A percentile compares a stretch with the other conserved stretches of the same genome.
phyloP scores from a whole-genome alignment of 768 basidiomycete species.

The Aureoboletus auriporus region DNA sequence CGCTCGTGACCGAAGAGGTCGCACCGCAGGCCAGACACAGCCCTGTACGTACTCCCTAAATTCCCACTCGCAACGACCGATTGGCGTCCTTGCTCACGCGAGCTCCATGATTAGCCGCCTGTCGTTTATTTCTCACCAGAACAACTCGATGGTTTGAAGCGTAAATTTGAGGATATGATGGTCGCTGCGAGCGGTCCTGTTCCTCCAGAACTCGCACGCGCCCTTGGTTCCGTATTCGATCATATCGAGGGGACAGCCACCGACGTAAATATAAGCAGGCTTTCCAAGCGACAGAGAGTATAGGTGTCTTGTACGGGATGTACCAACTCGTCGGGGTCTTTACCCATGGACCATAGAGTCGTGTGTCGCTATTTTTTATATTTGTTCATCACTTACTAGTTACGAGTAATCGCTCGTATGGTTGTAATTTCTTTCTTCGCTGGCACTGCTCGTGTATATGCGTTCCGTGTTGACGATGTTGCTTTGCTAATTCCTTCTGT shows the following conservation, averaged over 20 bases:
- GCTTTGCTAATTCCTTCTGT: conserved; percentile 1
- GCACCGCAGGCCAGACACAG: conserved; percentile 10
- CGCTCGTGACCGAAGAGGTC: conserved; percentile 17
- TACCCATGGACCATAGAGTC: too few species aligned
- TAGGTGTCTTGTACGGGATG: conserved; percentile 2
- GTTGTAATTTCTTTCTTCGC: background rate
- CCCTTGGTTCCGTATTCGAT: conserved; percentile 30
- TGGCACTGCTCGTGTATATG: too few species aligned
- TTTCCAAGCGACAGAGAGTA: conserved; percentile 24
- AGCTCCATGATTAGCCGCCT: conserved; percentile 7
- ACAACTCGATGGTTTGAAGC: conserved; percentile 27
- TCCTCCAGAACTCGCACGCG: conserved; percentile 28
- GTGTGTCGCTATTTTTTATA: too few species aligned
- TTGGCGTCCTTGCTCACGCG: background rate
- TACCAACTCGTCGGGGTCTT: background rate
- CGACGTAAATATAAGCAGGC: conserved; percentile 23
- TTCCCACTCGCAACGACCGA: background rate
- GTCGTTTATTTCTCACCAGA: conserved; percentile 31
- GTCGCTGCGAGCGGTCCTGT: conserved; percentile 27
- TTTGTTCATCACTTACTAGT: too few species aligned
- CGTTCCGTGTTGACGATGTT: background rate
- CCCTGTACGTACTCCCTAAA: conserved; percentile 10
- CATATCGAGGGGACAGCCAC: conserved; percentile 30
- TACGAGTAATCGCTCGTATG: background rate
- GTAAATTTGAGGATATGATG: conserved; percentile 32